Evolutionary conservation across 768 basidiomycete species (phyloP).

Genomic region (Hypholoma fasciculare): DNA sequence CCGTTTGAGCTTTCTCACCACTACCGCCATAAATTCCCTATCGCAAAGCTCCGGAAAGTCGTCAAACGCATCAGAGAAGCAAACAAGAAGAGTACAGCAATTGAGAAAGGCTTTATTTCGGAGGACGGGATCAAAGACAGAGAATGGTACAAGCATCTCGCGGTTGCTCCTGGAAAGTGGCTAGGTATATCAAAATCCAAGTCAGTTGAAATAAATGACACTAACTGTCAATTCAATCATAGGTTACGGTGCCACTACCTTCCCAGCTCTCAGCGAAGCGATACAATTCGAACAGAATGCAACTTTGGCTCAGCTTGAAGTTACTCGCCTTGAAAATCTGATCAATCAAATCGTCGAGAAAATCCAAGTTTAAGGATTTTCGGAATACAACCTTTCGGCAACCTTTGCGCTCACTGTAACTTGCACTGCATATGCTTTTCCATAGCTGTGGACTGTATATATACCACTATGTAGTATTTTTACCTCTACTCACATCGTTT

Average conservation of each 20-base stretch:
- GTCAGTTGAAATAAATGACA: background rate
- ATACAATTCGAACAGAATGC: slow-evolving; percentile 67
- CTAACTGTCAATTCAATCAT: background rate
- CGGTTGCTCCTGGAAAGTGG: slow-evolving; percentile 86
- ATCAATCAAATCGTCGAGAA: slow-evolving; percentile 17
- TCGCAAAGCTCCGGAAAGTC: slow-evolving; percentile 26
- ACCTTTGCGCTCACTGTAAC: too few species aligned
- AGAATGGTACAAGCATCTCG: slow-evolving; percentile 87
- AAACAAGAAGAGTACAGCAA: slow-evolving; percentile 65
- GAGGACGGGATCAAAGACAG: slow-evolving; percentile 75
- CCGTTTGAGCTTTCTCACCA: background rate
- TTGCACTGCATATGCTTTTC: too few species aligned
- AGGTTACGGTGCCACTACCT: slow-evolving; percentile 86
- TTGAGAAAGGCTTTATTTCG: slow-evolving; percentile 82
- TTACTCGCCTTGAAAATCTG: slow-evolving; percentile 46
- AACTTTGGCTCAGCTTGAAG: slow-evolving; percentile 62
- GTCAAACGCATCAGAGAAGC: slow-evolving; percentile 50
- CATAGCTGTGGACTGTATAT: too few species aligned
- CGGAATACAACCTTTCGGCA: too few species aligned
- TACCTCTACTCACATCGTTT: too few species aligned
- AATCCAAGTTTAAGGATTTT: slow-evolving; percentile 5
- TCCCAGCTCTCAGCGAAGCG: slow-evolving; percentile 80
- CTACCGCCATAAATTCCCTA: slow-evolving; percentile 10
- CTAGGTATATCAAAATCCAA: slow-evolving; percentile 47
- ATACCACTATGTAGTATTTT: too few species aligned